phyloP scores from a whole-genome alignment of 441 rosid genomes.

The Theobroma grandiflorum region DNA sequence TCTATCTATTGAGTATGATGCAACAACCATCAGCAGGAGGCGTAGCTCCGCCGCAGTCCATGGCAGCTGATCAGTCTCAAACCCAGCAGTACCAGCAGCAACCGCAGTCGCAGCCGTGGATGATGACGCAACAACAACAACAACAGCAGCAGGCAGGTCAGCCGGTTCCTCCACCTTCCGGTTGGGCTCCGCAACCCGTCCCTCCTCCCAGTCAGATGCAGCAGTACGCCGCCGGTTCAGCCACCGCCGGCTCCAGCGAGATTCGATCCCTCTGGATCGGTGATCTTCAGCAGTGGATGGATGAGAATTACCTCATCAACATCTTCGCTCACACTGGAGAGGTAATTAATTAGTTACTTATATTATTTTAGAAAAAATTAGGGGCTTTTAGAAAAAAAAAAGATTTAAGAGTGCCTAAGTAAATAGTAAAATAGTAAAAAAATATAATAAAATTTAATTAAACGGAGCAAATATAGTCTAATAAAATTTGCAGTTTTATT shows the following conservation, averaged over 20 bases:
- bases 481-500: too few species aligned
- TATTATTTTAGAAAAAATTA: too few species aligned
- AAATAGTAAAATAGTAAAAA: too few species aligned
- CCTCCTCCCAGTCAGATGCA: slow-evolving; percentile 64
- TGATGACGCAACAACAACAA: slow-evolving; percentile 66
- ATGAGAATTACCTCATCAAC: too few species aligned
- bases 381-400: too few species aligned
- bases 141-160: slow-evolving; percentile 42
- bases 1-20: slow-evolving; percentile 57
- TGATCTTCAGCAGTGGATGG: too few species aligned
- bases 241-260: slow-evolving; percentile 27
- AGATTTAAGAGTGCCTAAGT: too few species aligned
- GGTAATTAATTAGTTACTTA: too few species aligned
- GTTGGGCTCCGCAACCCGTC: slow-evolving; percentile 74
- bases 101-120: slow-evolving; percentile 53
- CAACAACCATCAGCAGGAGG: slow-evolving; percentile 77
- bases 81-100: slow-evolving; percentile 51
- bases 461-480: too few species aligned
- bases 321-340: too few species aligned
- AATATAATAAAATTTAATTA: too few species aligned
- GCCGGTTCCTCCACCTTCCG: slow-evolving; percentile 69
- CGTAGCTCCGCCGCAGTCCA: slow-evolving; percentile 46
- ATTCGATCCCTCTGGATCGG: too few species aligned
- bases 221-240: slow-evolving; percentile 37
- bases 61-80: slow-evolving; percentile 49